A percentile compares a stretch with the other conserved stretches of the same genome.
Evolutionary conservation across 345 rosid genomes (phyloP).

Genomic region (Gossypium arboreum): DNA sequence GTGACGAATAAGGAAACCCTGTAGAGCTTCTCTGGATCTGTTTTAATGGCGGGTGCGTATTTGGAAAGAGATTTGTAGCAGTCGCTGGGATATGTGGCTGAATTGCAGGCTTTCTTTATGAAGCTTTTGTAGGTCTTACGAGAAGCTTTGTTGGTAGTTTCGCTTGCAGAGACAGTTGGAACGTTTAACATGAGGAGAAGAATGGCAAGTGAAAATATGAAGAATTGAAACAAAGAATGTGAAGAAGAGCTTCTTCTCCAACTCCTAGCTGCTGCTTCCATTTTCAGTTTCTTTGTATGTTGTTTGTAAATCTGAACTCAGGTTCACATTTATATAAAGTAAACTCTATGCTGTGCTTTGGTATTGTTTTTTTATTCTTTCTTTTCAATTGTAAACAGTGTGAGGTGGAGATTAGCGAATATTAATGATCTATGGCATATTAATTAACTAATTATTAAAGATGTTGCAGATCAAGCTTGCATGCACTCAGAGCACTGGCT

Average conservation of each 20-base stretch:
- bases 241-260: background rate
- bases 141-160: background rate
- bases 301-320: background rate
- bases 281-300: background rate
- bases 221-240: background rate
- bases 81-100: conserved; percentile 46
- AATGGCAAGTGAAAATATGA: background rate
- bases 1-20: conserved; percentile 41
- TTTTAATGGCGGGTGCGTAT: conserved; percentile 40
- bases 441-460: background rate
- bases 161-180: background rate
- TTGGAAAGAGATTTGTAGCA: conserved; percentile 58
- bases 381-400: background rate
- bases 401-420: background rate
- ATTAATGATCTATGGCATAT: background rate
- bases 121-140: conserved; percentile 31
- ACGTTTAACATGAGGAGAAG: background rate
- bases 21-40: conserved; percentile 54
- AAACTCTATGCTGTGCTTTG: background rate
- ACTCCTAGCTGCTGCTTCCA: background rate
- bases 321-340: background rate
- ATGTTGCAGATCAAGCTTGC: background rate
- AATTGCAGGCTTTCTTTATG: conserved; percentile 47
- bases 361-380: background rate
- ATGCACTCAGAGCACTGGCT: background rate